A percentile compares a stretch with the other conserved stretches of the same genome.
These are phyloP conservation scores for Cercospora brassicicola DNA, from an alignment of 2,329 filamentous ascomycete genomes.

Conservation along the genomic window DNA sequence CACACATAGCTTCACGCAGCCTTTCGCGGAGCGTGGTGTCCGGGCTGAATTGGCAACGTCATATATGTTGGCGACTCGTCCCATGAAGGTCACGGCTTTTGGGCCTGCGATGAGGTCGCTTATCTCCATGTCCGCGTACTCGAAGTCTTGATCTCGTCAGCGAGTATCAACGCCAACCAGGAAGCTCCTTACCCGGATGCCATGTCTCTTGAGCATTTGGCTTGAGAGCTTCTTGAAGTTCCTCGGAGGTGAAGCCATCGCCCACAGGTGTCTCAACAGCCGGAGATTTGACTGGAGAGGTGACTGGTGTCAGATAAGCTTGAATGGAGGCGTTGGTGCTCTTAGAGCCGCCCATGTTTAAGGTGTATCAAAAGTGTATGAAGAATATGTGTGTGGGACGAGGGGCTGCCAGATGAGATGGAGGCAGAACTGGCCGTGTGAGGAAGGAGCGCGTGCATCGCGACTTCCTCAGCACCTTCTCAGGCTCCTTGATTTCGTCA, in stretches of 20 bases:
- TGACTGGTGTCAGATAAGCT: conserved; percentile 41
- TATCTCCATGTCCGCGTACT: conserved; percentile 51
- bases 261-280: conserved; percentile 31
- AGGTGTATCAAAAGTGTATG: neutral
- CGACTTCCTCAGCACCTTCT: neutral
- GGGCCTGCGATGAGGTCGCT: conserved; percentile 53
- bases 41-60: conserved; percentile 47
- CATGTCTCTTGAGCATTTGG: conserved; percentile 36
- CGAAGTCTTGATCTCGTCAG: conserved; percentile 31
- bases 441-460: conserved; percentile 9
- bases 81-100: conserved; percentile 53
- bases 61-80: conserved; percentile 58
- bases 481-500: neutral
- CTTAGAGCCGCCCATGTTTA: neutral
- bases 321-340: conserved; percentile 44
- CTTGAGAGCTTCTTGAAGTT: conserved; percentile 38
- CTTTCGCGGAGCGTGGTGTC: conserved; percentile 49
- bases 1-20: conserved; percentile 57
- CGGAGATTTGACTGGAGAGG: conserved; percentile 27
- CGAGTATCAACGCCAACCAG: neutral
- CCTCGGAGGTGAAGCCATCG: conserved; percentile 57
- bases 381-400: neutral
- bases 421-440: neutral
- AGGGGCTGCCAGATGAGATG: neutral
- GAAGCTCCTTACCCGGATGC: conserved; percentile 44